A percentile compares a stretch with the other conserved stretches of the same genome.
Evolutionary conservation across 768 basidiomycete genomes (phyloP).

Genomic region (Neoboletus subvelutipes): DNA sequence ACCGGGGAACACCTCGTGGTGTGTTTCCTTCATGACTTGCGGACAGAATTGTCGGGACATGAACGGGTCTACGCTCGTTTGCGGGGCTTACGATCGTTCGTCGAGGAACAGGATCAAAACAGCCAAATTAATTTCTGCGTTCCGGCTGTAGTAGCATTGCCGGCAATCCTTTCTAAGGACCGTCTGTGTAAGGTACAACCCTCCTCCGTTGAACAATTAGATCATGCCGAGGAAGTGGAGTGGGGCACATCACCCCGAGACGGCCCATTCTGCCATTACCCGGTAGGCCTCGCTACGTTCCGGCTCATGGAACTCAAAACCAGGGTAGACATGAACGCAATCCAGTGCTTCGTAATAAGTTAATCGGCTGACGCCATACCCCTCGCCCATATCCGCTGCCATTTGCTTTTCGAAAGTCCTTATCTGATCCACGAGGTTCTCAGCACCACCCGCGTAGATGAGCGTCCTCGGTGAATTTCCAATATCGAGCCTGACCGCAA

Average conservation of each 20-base stretch:
- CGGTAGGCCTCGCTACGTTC: slow-evolving; percentile 47
- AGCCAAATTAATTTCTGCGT: slow-evolving; percentile 10
- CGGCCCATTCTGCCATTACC: slow-evolving; percentile 40
- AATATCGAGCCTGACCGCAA: slow-evolving; percentile 33
- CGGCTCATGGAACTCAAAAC: slow-evolving; percentile 52
- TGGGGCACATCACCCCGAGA: slow-evolving; percentile 28
- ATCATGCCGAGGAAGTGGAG: slow-evolving; percentile 19
- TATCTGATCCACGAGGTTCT: slow-evolving; percentile 39
- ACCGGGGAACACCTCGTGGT: slow-evolving; percentile 14
- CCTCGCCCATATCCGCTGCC: slow-evolving; percentile 34
- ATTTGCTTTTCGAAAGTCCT: slow-evolving; percentile 24
- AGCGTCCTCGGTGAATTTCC: slow-evolving; percentile 36
- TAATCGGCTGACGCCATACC: slow-evolving; percentile 20
- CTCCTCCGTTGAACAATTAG: slow-evolving; percentile 7
- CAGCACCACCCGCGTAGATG: slow-evolving; percentile 31
- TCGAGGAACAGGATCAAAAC: slow-evolving; percentile 15
- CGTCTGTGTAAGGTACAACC: slow-evolving; percentile 8
- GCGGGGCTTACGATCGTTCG: slow-evolving; percentile 3
- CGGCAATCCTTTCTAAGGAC: slow-evolving; percentile 10
- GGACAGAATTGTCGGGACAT: slow-evolving; percentile 2
- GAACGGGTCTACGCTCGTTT: slow-evolving; percentile 2
- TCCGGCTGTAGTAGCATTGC: slow-evolving; percentile 16
- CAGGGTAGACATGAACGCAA: slow-evolving; percentile 42
- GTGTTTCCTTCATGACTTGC: slow-evolving; percentile 1
- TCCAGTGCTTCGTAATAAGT: slow-evolving; percentile 30